Evolutionary conservation across 257 asterid genomes (phyloP), one percentile per base, ranked within the genome.

Genomic region (Phtheirospermum japonicum): DNA sequence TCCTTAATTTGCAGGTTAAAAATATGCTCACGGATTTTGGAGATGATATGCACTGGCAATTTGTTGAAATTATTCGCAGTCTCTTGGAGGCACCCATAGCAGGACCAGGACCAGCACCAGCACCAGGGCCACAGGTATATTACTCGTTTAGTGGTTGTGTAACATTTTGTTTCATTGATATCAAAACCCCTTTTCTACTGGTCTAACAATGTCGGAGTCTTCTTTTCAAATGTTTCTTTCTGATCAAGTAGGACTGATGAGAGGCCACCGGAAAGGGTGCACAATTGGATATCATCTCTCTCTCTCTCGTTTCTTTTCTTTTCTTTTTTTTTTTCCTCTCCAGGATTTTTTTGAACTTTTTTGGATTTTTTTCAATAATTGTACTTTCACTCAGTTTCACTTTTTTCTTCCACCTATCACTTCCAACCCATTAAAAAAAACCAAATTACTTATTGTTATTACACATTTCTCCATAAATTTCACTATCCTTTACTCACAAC

Each of bases 11-110:
- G 57, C 84, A 93, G 99, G 99, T 89, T 63, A 85, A 82, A 57
- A 87, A 88, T 65, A 82, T 89, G 97, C 78, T 89, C 31, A 77
- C 90, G 67, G 97, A 93, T 81, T 93, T 80, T 70, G 96, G 86
- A 65, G 89, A 89, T 73, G 94, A 87, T 64, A 89, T 87, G 99
- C 99, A 90, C 67, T 87, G 97, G 75, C 99, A 93, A 52, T 93
- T 89, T 80, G 82, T 89, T 76, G 97, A 93, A 82, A 83, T 89
- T 77, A 79, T 93, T 67, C 96, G 96, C 75, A 93, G 80, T 81
- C 97, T 93, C 66, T 73, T 93, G 79, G 99, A 93, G 68, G 69
- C 95, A 2, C 71, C 68, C 72, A 49, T 94, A 51, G 75, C 94
- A 70, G 97, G 95, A 69, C 51, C 46, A 10, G 46, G 42, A 36